A percentile compares a stretch with the other conserved stretches of the same genome.
Conservation (phyloP, 2,329 filamentous ascomycete species). For the Biscogniauxia sp. region DNA sequence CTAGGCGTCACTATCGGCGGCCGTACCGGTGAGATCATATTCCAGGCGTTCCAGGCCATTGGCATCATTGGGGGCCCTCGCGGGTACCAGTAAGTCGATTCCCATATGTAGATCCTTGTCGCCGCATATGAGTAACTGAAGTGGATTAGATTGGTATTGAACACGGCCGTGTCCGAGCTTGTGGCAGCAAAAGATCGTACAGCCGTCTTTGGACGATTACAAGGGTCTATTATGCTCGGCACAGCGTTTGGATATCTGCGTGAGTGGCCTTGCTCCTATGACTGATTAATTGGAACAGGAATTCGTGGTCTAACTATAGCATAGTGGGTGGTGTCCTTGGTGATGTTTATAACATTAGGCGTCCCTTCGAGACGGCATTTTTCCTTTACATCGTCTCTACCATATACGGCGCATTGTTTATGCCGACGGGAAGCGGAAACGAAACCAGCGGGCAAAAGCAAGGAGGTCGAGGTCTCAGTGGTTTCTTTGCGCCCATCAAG, state of each 20-base stretch:
- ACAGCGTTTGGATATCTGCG: slow-evolving; percentile 61
- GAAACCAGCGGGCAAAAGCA: slow-evolving; percentile 17
- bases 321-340: slow-evolving; percentile 62
- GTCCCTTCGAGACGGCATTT: slow-evolving; percentile 64
- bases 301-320: neutral
- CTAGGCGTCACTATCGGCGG: slow-evolving; percentile 62
- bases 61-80: slow-evolving; percentile 66
- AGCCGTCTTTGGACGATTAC: slow-evolving; percentile 60
- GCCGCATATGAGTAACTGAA: neutral
- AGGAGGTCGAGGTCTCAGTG: slow-evolving; percentile 40
- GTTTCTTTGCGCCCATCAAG: slow-evolving; percentile 62
- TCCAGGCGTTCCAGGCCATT: slow-evolving; percentile 66
- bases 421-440: slow-evolving; percentile 37
- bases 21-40: slow-evolving; percentile 62
- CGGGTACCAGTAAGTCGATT: slow-evolving; percentile 53
- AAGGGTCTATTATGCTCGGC: slow-evolving; percentile 66
- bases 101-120: neutral
- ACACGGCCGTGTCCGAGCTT: slow-evolving; percentile 66
- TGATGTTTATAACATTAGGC: slow-evolving; percentile 59
- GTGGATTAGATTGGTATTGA: slow-evolving; percentile 52
- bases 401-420: slow-evolving; percentile 38
- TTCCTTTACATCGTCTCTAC: slow-evolving; percentile 50
- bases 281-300: neutral
- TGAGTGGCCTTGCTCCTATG: slow-evolving; percentile 27
- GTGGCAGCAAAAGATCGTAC: slow-evolving; percentile 60